Conservation (phyloP, 139 green algal genomes). For the Ettlia oleoabundans region DNA sequence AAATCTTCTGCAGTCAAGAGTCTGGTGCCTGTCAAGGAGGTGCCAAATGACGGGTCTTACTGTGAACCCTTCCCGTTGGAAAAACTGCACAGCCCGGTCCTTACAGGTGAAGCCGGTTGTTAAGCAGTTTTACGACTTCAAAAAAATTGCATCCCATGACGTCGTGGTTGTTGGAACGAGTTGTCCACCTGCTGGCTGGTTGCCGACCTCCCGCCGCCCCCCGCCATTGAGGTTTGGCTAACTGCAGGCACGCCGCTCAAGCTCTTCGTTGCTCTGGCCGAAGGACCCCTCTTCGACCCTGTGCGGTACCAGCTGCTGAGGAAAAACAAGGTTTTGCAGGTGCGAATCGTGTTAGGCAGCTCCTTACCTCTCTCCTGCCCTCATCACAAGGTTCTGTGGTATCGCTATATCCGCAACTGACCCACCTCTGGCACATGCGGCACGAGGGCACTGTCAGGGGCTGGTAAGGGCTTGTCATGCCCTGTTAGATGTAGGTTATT, state of each 20-base stretch:
- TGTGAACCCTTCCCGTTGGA: not conserved
- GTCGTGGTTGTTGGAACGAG: too few relatives aligned
- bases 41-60: not conserved
- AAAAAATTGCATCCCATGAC: too few relatives aligned
- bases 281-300: slow-evolving; percentile 17
- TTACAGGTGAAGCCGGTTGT: not conserved
- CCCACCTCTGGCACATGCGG: too few relatives aligned
- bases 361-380: too few relatives aligned
- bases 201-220: not conserved
- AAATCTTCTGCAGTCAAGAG: not conserved
- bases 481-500: too few relatives aligned
- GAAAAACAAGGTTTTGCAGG: slow-evolving; percentile 45
- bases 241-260: slow-evolving; percentile 10
- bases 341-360: not conserved
- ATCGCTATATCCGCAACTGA: too few relatives aligned
- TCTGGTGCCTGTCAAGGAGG: not conserved
- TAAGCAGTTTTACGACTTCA: not conserved
- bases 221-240: not conserved
- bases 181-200: not conserved
- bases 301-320: slow-evolving; percentile 31
- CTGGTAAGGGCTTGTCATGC: too few relatives aligned
- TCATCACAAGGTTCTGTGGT: too few relatives aligned
- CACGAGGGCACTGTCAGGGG: too few relatives aligned
- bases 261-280: slow-evolving; percentile 30
- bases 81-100: not conserved